Conservation (phyloP, 345 rosid species). For the Melaleuca quinquenervia region DNA sequence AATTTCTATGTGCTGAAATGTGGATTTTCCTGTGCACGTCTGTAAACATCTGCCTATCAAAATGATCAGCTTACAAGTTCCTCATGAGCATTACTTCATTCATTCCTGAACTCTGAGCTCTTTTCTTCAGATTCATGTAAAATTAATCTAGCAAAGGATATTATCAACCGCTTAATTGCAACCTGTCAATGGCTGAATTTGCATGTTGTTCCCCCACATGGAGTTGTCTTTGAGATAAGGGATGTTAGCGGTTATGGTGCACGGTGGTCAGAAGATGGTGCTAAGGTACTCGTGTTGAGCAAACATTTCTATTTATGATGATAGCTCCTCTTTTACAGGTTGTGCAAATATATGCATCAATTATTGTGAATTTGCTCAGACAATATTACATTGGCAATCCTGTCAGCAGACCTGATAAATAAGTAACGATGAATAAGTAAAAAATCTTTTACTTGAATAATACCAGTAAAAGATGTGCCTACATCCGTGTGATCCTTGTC, state of each 20-base stretch:
- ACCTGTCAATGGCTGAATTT: slow-evolving; percentile 58
- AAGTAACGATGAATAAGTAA: neutral
- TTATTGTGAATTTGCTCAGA: neutral
- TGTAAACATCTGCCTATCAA: neutral
- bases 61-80: neutral
- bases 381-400: neutral
- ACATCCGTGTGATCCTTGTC: neutral
- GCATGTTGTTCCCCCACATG: slow-evolving; percentile 54
- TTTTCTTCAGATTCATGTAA: slow-evolving; percentile 39
- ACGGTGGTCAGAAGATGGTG: slow-evolving; percentile 66
- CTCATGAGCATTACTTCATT: neutral
- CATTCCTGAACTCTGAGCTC: neutral
- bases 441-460: neutral
- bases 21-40: neutral
- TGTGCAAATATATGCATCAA: neutral
- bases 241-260: slow-evolving; percentile 60
- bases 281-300: slow-evolving; percentile 29
- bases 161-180: slow-evolving; percentile 22
- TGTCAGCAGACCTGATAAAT: neutral
- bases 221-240: slow-evolving; percentile 62
- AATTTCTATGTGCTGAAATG: neutral
- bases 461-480: neutral
- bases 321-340: neutral
- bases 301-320: neutral
- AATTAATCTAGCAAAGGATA: slow-evolving; percentile 42